Evolutionary conservation across 257 asterid genomes (phyloP).

Genomic region (Plectranthus barbatus): DNA sequence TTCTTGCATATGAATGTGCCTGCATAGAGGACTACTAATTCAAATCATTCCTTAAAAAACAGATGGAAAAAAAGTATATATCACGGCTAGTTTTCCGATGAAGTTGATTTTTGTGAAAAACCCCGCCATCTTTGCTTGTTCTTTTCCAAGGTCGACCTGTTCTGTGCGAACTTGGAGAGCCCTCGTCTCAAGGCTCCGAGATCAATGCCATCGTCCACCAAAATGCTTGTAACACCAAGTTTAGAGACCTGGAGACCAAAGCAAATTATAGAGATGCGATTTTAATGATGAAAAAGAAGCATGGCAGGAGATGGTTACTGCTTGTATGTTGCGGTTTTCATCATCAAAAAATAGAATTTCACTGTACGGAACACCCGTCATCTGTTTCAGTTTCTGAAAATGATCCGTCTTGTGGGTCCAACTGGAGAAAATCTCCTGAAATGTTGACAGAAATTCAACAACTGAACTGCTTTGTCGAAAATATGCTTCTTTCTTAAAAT

Average conservation of each 20-base stretch:
- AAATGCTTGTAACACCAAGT: constrained; percentile 36
- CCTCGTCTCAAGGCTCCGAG: constrained; percentile 32
- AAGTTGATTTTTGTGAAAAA: constrained; percentile 23
- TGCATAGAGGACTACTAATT: not conserved
- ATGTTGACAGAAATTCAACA: no score
- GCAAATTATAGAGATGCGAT: not conserved
- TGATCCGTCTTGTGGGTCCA: constrained; percentile 91
- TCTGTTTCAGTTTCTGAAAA: constrained; percentile 58
- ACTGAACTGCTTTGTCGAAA: no score
- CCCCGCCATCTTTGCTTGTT: constrained; percentile 36
- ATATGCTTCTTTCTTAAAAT: no score
- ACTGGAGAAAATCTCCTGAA: constrained; percentile 83
- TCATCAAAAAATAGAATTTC: constrained; percentile 90
- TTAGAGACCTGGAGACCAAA: constrained; percentile 22
- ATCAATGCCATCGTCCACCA: constrained; percentile 29
- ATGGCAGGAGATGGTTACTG: constrained; percentile 35
- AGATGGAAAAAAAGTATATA: not conserved
- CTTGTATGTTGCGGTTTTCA: constrained; percentile 67
- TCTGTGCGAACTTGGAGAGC: constrained; percentile 22
- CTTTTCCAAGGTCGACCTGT: constrained; percentile 17
- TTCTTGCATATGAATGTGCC: not conserved
- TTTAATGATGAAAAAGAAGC: not conserved
- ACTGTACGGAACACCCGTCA: constrained; percentile 56
- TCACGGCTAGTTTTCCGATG: constrained; percentile 12
- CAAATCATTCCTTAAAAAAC: not conserved